These are phyloP conservation scores for Helicostylum pulchrum DNA, from an alignment of 192 early-diverging fungal genomes.

Conservation along the genomic window DNA sequence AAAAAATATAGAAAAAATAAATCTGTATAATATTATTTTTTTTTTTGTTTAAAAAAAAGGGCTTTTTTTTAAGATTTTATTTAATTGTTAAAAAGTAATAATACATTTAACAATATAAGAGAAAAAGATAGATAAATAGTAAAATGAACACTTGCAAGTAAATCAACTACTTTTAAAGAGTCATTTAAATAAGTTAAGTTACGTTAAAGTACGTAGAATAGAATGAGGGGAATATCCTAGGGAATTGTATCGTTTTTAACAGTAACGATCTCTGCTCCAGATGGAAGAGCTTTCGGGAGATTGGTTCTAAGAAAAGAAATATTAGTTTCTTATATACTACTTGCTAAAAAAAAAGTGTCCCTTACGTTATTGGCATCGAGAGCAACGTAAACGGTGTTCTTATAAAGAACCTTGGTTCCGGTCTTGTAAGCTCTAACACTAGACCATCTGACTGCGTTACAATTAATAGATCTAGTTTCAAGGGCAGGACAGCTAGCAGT, in stretches of 20 bases:
- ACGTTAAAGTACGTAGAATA: not conserved
- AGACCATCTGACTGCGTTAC: not conserved
- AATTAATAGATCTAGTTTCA: not conserved
- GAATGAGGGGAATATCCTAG: not conserved
- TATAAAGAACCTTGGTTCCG: not conserved
- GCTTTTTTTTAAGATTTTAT: not conserved
- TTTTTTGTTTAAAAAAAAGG: too few relatives aligned
- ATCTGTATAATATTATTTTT: too few relatives aligned
- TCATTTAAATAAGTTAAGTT: too few relatives aligned
- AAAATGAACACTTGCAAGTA: not conserved
- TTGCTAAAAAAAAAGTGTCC: too few relatives aligned
- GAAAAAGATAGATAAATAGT: not conserved
- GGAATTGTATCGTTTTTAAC: not conserved
- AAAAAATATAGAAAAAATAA: too few relatives aligned
- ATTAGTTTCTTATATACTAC: not conserved
- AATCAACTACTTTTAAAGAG: not conserved
- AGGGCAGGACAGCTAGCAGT: constrained; percentile 9
- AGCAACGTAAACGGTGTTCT: not conserved
- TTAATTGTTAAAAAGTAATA: not conserved
- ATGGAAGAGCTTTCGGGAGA: not conserved
- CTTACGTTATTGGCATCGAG: not conserved
- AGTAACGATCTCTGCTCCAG: not conserved
- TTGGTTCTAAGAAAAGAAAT: constrained; percentile 1
- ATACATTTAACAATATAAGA: not conserved
- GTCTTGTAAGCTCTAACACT: not conserved